Evolutionary conservation across 257 asterid genomes (phyloP).

Genomic region (Rhazya stricta): DNA sequence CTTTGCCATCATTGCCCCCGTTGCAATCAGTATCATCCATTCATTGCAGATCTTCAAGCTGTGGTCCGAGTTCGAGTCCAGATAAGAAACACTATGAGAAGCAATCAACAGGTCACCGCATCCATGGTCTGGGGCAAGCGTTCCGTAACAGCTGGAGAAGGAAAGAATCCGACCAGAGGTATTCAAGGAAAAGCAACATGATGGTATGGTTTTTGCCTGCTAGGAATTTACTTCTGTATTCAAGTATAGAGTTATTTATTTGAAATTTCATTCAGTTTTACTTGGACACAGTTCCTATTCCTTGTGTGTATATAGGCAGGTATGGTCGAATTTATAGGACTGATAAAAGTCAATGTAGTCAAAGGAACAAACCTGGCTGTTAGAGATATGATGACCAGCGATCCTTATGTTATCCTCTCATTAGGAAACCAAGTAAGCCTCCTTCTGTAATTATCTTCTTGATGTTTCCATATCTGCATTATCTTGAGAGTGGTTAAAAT

Average conservation of each 20-base stretch:
- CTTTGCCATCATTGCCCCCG: conserved; percentile 37
- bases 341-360: conserved; percentile 74
- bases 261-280: background rate
- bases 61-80: conserved; percentile 22
- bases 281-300: conserved; percentile 18
- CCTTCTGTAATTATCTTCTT: background rate
- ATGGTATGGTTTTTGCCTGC: conserved; percentile 43
- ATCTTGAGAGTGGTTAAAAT: background rate
- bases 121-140: conserved; percentile 61
- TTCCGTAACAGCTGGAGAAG: conserved; percentile 80
- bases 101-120: conserved; percentile 43
- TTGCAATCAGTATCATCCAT: conserved; percentile 23
- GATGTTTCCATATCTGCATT: background rate
- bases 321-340: conserved; percentile 91
- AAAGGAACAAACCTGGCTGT: conserved; percentile 84
- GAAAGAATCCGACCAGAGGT: conserved; percentile 44
- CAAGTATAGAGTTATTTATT: background rate
- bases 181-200: conserved; percentile 50
- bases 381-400: conserved; percentile 84
- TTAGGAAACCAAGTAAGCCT: conserved; percentile 72
- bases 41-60: conserved; percentile 32
- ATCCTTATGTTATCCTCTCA: conserved; percentile 82
- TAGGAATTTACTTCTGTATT: conserved; percentile 4
- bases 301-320: conserved; percentile 59
- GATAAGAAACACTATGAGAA: conserved; percentile 51